Evolutionary conservation across 805 yeast species (phyloP), one percentile per base, ranked within the genome.

Genomic region (Cyberlindnera xylosilytica): DNA sequence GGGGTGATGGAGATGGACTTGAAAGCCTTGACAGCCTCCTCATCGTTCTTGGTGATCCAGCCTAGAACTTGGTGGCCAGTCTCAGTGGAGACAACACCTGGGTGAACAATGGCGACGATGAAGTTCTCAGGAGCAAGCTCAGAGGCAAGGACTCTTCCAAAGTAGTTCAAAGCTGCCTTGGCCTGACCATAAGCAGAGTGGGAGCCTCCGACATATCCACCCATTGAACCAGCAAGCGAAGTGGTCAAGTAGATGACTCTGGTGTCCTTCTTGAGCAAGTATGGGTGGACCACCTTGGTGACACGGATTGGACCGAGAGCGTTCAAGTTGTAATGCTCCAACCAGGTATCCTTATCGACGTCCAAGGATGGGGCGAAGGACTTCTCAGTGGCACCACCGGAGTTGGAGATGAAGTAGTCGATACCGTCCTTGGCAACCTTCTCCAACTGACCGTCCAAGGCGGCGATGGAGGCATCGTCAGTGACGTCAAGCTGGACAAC

Each of bases 321-420:
- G 24, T 46, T 47, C 3, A 44, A 36, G 1, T 5, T 13, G 29
- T 36, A 45, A 20, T 45, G 48, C 6, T 22, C 7, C 10, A 22
- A 8, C 24, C 16, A 22, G 2, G 30, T 7, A n/a, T 24, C 35
- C 20, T 16, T 13, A 8, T 29, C 33, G 6, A 16, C 20, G 12
- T 9, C 29, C 29, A 26, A 9, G 29, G 12, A 10, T 26, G 15
- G 11, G 6, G 29, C 29, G 6, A 26, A 10, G 6, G 29, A 8
- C 29, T 26, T n/a, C 29, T 10, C 6, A 9, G 29, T 10, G n/a
- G 29, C 29, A 26, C 11, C n/a, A 9, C 15, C 29, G 12, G 29
- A 8, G 29, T 26, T 26, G 10, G 29, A 26, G n/a, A 26, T 26
- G 15, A 26, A 26, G n/a, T 26, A 26, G n/a, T 26, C 29, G 29